These are phyloP conservation scores for Phytophthora aleatoria DNA, from an alignment of 352 stramenopile species.

Conservation along the genomic window DNA sequence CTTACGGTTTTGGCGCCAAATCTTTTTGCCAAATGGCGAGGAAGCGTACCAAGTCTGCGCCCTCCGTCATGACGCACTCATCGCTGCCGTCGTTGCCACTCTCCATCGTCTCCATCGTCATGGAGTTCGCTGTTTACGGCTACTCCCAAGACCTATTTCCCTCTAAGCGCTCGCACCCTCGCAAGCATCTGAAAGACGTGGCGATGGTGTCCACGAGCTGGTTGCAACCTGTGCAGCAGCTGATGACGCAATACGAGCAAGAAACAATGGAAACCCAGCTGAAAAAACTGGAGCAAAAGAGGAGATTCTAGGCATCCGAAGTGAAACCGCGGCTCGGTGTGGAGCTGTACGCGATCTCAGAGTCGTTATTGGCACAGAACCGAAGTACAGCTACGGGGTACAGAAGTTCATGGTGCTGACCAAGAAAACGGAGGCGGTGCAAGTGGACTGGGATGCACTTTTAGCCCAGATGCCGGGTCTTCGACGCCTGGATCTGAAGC, in stretches of 20 bases:
- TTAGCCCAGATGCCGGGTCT: no score
- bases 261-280: constrained; percentile 9
- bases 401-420: no score
- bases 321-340: constrained; percentile 4
- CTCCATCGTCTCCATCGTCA: constrained; percentile 7
- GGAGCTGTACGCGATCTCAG: constrained; percentile 6
- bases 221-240: constrained; percentile 5
- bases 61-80: background rate
- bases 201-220: constrained; percentile 13
- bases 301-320: constrained; percentile 3
- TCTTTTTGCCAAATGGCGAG: background rate
- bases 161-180: background rate
- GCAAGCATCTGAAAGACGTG: constrained; percentile 4
- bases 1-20: background rate
- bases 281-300: constrained; percentile 3
- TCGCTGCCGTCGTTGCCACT: constrained; percentile 4
- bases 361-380: background rate
- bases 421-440: no score
- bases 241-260: constrained; percentile 9
- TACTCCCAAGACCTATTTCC: constrained; percentile 9
- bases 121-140: constrained; percentile 8
- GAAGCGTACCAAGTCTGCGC: background rate
- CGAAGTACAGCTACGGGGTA: no score
- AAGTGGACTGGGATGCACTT: no score
- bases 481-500: no score